A percentile compares a stretch with the other conserved stretches of the same genome.
phyloP scores from a whole-genome alignment of 371 early-diverging fungal species.

The Smittium culicis region DNA sequence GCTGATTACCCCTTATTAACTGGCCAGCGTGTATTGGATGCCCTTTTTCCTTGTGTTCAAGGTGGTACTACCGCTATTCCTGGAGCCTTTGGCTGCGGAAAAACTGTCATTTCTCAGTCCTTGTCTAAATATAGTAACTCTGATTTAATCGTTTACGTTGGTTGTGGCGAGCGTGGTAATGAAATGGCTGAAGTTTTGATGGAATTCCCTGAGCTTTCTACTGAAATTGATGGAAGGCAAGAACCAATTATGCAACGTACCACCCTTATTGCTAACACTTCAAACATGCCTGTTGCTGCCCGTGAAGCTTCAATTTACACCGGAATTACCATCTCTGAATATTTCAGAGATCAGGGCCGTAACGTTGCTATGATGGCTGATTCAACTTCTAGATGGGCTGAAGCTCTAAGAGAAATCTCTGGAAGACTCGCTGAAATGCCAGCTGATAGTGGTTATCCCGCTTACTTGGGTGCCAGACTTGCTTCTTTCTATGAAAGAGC shows the following conservation, averaged over 20 bases:
- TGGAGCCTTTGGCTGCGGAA: constrained; percentile 99
- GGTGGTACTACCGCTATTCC: constrained; percentile 99
- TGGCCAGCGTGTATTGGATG: constrained; percentile 98
- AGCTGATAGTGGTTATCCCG: constrained; percentile 99
- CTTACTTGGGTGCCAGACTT: constrained; percentile 97
- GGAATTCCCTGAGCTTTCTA: constrained; percentile 98
- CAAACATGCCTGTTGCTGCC: constrained; percentile 99
- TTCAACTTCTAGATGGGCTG: constrained; percentile 99
- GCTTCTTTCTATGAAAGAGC: constrained; percentile 99
- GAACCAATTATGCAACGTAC: constrained; percentile 99
- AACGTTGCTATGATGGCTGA: constrained; percentile 99
- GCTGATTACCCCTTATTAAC: constrained; percentile 97
- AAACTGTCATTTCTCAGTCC: constrained; percentile 99
- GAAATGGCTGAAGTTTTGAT: constrained; percentile 99
- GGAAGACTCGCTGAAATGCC: constrained; percentile 99
- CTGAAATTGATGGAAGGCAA: constrained; percentile 80
- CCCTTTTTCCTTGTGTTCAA: constrained; percentile 99
- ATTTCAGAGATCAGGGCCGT: constrained; percentile 99
- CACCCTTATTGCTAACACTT: constrained; percentile 99
- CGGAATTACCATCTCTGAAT: constrained; percentile 99
- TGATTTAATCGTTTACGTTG: constrained; percentile 99
- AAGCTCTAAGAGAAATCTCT: constrained; percentile 99
- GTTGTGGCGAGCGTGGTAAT: constrained; percentile 99
- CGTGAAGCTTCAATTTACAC: constrained; percentile 99
- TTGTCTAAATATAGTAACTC: constrained; percentile 99